These are phyloP conservation scores for Coleophoma eucalyptorum DNA, from an alignment of 2,329 filamentous ascomycete species.

Conservation along the genomic window DNA sequence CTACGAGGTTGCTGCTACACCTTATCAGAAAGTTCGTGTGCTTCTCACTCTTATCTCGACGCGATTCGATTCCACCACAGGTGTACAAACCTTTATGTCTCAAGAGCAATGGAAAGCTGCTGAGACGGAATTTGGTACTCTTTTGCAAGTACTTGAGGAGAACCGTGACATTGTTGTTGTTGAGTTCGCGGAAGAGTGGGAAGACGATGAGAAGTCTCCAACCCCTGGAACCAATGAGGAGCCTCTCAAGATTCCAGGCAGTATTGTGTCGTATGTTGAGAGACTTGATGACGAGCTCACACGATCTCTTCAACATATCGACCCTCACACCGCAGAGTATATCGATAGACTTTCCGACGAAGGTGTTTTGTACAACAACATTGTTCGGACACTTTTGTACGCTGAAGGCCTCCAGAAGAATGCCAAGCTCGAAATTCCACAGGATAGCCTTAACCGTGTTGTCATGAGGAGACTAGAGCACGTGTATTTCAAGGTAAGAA, in stretches of 20 bases:
- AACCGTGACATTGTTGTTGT: slow-evolving; percentile 81
- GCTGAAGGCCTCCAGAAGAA: slow-evolving; percentile 76
- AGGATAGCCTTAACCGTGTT: slow-evolving; percentile 88
- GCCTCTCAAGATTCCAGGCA: slow-evolving; percentile 82
- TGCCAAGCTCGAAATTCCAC: slow-evolving; percentile 65
- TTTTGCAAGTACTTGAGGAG: slow-evolving; percentile 75
- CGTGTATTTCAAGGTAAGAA: slow-evolving; percentile 88
- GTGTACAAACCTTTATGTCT: slow-evolving; percentile 78
- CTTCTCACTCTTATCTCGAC: slow-evolving; percentile 89
- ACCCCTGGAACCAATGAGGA: slow-evolving; percentile 68
- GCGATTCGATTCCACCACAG: slow-evolving; percentile 86
- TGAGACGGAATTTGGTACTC: slow-evolving; percentile 75
- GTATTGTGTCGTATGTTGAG: slow-evolving; percentile 91
- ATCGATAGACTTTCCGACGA: slow-evolving; percentile 94
- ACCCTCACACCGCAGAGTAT: slow-evolving; percentile 97
- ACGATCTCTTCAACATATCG: slow-evolving; percentile 93
- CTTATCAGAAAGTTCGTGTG: slow-evolving; percentile 92
- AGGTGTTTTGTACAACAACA: slow-evolving; percentile 83
- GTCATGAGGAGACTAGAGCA: slow-evolving; percentile 94
- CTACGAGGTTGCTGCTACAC: slow-evolving; percentile 79
- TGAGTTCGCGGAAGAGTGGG: slow-evolving; percentile 95
- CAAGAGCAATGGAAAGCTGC: slow-evolving; percentile 97
- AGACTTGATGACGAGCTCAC: slow-evolving; percentile 95
- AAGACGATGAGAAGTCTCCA: slow-evolving; percentile 94
- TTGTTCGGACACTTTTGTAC: slow-evolving; percentile 85